Percentiles rank a stretch among this genome's conserved stretches.
Evolutionary conservation across 805 yeast species (phyloP).

Genomic region (Kluyveromyces dobzhanskii): DNA sequence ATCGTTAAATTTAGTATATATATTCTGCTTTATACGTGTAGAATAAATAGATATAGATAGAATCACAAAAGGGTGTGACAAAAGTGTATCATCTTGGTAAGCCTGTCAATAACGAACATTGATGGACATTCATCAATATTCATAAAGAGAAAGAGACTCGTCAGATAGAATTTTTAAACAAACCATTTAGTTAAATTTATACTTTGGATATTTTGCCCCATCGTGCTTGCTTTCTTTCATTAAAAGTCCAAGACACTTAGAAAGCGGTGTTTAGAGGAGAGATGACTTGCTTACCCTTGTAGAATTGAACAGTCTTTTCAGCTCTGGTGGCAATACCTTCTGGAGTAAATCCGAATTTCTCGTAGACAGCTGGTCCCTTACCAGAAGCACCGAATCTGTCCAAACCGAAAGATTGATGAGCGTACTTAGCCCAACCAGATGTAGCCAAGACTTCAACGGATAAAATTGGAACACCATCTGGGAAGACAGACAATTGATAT

Average conservation of each 20-base stretch:
- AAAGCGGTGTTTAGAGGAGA: slow-evolving; percentile 82
- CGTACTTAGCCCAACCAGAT: slow-evolving; percentile 87
- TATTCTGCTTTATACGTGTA: no score
- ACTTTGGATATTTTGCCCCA: neutral
- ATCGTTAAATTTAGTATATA: no score
- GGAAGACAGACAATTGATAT: slow-evolving; percentile 80
- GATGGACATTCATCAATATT: no score
- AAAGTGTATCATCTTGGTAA: no score
- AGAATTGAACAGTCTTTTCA: slow-evolving; percentile 66
- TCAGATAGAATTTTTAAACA: no score
- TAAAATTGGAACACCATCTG: slow-evolving; percentile 88
- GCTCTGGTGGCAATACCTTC: slow-evolving; percentile 90
- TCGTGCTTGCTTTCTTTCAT: no score
- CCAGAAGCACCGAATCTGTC: slow-evolving; percentile 97
- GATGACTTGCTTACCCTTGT: slow-evolving; percentile 61
- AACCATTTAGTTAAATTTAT: no score
- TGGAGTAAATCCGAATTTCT: slow-evolving; percentile 81
- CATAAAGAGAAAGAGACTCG: no score
- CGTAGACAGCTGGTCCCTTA: slow-evolving; percentile 73
- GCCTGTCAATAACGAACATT: no score
- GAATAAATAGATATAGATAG: no score
- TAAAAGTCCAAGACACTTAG: slow-evolving; percentile 35
- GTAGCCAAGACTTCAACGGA: slow-evolving; percentile 92
- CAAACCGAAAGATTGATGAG: slow-evolving; percentile 94
- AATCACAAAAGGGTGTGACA: no score